Evolutionary conservation across 345 rosid genomes (phyloP), one percentile per base, ranked within the genome.

Genomic region (Pugionium dolabratum): DNA sequence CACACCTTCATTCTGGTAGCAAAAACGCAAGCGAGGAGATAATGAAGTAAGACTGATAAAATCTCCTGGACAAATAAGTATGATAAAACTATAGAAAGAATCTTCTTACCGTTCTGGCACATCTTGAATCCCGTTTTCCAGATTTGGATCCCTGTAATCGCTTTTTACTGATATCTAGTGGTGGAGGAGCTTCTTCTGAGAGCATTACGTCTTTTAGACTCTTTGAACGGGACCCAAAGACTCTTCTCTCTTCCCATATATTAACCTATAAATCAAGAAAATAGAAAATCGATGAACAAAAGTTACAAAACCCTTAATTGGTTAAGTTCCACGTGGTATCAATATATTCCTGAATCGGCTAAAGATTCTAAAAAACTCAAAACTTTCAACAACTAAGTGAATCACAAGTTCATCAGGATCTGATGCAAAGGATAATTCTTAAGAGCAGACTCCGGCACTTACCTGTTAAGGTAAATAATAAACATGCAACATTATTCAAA

Each of bases 221-320:
- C 72, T 59, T 78, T 0, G 89, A 85, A 66, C 79, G 89, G 2
- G 97, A 86, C 52, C 99, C 97, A 79, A 94, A 94, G 35, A 90
- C 97, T 78, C 85, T 86, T 72, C 97, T 80, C 46, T 94, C 97
- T 77, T 90, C 97, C 99, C 99, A 94, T 81, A 94, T 90, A 66
- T 68, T 78, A 36, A 94, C 89, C 99, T 90, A 58, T 29, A 29
- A 66, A 51, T 18, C 39, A 29, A 58, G 29, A 50, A 39, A 39
- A 11, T 18, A 18, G 8, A 36, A 36, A 11, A 11, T 1, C 1
- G 0, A 31, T 32, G 18, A 46, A 30, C 57, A 39, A n/a, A n/a
- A n/a, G n/a, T n/a, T n/a, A n/a, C n/a, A n/a, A 59, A 31, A 43
- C 40, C 47, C 27, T n/a, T 4, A 11, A 18, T 11, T 61, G 9